These are phyloP conservation scores for Globisporangium barbulae DNA, from an alignment of 352 stramenopile genomes.

Conservation along the genomic window DNA sequence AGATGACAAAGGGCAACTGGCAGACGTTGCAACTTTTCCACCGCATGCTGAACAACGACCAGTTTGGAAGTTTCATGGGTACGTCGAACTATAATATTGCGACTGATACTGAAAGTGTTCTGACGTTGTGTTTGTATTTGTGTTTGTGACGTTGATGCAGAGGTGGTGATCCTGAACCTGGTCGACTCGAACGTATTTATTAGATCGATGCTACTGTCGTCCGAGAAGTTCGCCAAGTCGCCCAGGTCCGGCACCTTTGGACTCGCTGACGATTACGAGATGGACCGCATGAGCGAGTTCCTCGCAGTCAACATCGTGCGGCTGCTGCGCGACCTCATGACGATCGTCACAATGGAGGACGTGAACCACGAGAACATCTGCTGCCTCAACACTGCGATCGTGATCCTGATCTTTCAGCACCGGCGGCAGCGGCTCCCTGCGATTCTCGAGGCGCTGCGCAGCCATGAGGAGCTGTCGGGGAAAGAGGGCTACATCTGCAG, in stretches of 20 bases:
- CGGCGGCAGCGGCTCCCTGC: conserved; percentile 76
- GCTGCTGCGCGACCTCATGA: conserved; percentile 94
- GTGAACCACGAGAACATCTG: conserved; percentile 98
- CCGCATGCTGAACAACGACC: conserved; percentile 74
- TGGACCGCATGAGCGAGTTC: conserved; percentile 87
- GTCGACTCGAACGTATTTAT: conserved; percentile 98
- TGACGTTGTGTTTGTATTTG: conserved; percentile 11
- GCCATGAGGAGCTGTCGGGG: conserved; percentile 58
- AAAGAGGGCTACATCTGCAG: conserved; percentile 69
- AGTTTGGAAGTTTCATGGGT: conserved; percentile 91
- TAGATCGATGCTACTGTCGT: conserved; percentile 87
- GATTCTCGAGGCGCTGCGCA: conserved; percentile 66
- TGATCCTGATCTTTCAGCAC: conserved; percentile 94
- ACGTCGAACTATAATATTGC: conserved; percentile 17
- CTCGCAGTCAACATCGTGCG: conserved; percentile 84
- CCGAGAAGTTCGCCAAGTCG: conserved; percentile 61
- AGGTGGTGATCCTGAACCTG: conserved; percentile 92
- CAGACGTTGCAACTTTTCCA: conserved; percentile 90
- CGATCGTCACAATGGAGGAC: conserved; percentile 91
- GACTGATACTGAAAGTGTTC: neutral
- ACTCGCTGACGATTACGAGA: conserved; percentile 48
- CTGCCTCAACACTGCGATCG: conserved; percentile 95
- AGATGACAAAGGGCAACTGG: conserved; percentile 94
- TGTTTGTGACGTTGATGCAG: conserved; percentile 28
- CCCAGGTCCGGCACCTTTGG: conserved; percentile 35